Conservation (phyloP, 1,139 yeast genomes). For the Blastobotrys arbuscula region DNA sequence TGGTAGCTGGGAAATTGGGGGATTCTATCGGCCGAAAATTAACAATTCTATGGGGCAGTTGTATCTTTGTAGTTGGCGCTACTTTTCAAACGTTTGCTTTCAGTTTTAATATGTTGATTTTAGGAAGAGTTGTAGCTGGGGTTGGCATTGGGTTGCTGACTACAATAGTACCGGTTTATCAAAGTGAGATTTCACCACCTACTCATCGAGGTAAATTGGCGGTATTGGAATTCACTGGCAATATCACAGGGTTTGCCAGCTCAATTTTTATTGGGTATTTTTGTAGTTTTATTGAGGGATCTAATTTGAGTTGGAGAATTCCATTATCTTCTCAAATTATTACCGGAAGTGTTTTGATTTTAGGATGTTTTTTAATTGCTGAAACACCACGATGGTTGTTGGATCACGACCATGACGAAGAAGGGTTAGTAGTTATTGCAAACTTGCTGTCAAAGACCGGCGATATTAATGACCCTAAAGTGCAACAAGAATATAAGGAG, state of each 20-base stretch:
- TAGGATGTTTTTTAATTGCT: slow-evolving; percentile 72
- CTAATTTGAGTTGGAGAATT: slow-evolving; percentile 64
- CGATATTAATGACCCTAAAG: slow-evolving; percentile 46
- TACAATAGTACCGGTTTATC: slow-evolving; percentile 94
- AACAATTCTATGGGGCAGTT: slow-evolving; percentile 77
- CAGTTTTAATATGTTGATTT: slow-evolving; percentile 47
- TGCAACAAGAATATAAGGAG: slow-evolving; percentile 65
- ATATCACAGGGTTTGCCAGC: slow-evolving; percentile 76
- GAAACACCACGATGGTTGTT: slow-evolving; percentile 89
- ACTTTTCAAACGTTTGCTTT: slow-evolving; percentile 57
- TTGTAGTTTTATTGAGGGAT: slow-evolving; percentile 54
- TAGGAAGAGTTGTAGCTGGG: slow-evolving; percentile 79
- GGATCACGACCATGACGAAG: slow-evolving; percentile 83
- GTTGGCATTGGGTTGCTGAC: slow-evolving; percentile 84
- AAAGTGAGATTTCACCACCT: slow-evolving; percentile 86
- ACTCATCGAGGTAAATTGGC: slow-evolving; percentile 85
- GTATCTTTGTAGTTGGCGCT: slow-evolving; percentile 79
- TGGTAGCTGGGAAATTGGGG: slow-evolving; percentile 69
- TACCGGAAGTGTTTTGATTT: slow-evolving; percentile 61
- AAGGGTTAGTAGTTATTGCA: slow-evolving; percentile 80
- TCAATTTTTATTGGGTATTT: slow-evolving; percentile 91
- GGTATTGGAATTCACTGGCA: slow-evolving; percentile 89
- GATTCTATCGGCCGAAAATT: slow-evolving; percentile 76
- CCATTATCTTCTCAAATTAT: slow-evolving; percentile 75
- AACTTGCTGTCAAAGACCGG: slow-evolving; percentile 66